Percentiles rank a stretch among this genome's conserved stretches.
Evolutionary conservation across 1,139 yeast species (phyloP).

Genomic region (Saccharomyces hybrid): DNA sequence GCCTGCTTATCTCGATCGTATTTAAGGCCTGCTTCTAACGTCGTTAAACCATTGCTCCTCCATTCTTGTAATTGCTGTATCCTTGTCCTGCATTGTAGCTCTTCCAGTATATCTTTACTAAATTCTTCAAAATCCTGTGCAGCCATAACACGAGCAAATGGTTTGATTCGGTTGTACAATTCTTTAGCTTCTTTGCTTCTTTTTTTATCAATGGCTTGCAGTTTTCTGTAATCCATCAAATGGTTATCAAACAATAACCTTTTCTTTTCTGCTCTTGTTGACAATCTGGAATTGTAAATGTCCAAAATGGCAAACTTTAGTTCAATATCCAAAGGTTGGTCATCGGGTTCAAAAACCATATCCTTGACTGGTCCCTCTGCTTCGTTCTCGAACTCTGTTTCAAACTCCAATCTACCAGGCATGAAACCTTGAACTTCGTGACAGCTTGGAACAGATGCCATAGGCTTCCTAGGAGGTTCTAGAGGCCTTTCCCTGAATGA

Average conservation of each 20-base stretch:
- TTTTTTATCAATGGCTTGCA: slow-evolving; percentile 52
- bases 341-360: slow-evolving; percentile 92
- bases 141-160: slow-evolving; percentile 73
- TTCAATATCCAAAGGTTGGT: slow-evolving; percentile 78
- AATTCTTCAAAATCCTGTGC: slow-evolving; percentile 74
- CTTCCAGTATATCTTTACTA: slow-evolving; percentile 63
- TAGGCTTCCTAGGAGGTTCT: slow-evolving; percentile 79
- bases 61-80: slow-evolving; percentile 89
- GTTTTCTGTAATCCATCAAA: slow-evolving; percentile 72
- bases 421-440: slow-evolving; percentile 95
- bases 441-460: slow-evolving; percentile 90
- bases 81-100: slow-evolving; percentile 68
- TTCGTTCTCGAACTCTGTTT: slow-evolving; percentile 91
- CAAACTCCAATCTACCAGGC: slow-evolving; percentile 98
- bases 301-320: slow-evolving; percentile 80
- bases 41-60: slow-evolving; percentile 82
- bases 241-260: slow-evolving; percentile 69
- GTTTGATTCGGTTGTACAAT: slow-evolving; percentile 61
- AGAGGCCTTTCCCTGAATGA: slow-evolving; percentile 57
- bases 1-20: slow-evolving; percentile 82
- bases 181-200: slow-evolving; percentile 88
- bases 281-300: slow-evolving; percentile 80
- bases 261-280: slow-evolving; percentile 88
- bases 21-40: slow-evolving; percentile 73
- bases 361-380: slow-evolving; percentile 93